Base-by-base conservation (phyloP, 306 rosid species). In the Crotalaria pallida region DNA sequence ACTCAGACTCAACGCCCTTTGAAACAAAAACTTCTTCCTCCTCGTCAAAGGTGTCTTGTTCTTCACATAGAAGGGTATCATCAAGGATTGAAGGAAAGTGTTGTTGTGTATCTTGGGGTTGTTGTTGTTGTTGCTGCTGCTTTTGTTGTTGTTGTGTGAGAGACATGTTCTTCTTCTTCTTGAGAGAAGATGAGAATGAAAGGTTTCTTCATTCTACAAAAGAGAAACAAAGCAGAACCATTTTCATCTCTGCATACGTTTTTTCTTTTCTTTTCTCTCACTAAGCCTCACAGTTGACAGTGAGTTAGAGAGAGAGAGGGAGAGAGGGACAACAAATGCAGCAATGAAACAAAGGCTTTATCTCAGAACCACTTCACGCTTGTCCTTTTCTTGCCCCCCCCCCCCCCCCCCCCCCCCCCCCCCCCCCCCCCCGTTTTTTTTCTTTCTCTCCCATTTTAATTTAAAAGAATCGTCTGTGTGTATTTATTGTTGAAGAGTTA, bases 51-150 rank as follows among this genome's bases (percentile, higher is more conserved):
- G 81, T 73, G 38, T 82, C 82, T 43, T 83, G 86, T 53, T 83
- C 95, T 74, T 83, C 87, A 27, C 96, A 90, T 80, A 90, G 88
- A 44, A 88, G 88, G 26, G 89, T 67, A 6, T 88, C 92, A 6
- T 88, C 92, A 12, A 88, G 58, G 49, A 79, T 50, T 12, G 76
- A 73, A 6, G 90, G 79, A 34, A 90, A 83, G 69, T 67, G 78
- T 38, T 75, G 79, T 3, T 15, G 67, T 2, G 11, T 3, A 44
- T 80, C 73, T 43, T 79, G 83, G 15, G 69, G 2, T 45, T 80
- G 77, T 15, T 33, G 10, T 33, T 33, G 10, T 33, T 33, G 40
- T 33, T 33, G 40, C 1, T 33, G 40, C 2, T 73, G 71, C 36
- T 80, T 73, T 43, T 79, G 83, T 10, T 65, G 2, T 44, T 82